These are phyloP conservation scores for Pharus latifolius DNA, from an alignment of 176 grass and related monocot species.

Conservation along the genomic window DNA sequence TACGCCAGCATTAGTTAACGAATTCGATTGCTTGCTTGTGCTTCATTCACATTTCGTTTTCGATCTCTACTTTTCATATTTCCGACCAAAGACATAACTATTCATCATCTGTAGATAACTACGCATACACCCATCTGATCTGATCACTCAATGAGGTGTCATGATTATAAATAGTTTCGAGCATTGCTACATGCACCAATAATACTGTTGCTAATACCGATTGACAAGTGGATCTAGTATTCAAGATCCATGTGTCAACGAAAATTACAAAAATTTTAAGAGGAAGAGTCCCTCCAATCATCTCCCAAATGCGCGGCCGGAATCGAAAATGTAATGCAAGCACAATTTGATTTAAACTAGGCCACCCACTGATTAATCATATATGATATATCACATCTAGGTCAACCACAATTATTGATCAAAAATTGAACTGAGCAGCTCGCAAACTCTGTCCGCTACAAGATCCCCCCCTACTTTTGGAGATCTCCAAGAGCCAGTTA, in stretches of 20 bases:
- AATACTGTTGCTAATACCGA: no score
- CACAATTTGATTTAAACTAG: no score
- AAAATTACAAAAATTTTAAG: no score
- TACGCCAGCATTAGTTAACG: no score
- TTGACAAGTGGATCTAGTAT: no score
- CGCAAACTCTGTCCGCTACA: constrained; percentile 28
- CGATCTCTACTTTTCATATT: not conserved
- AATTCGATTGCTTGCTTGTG: not conserved
- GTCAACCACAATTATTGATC: constrained; percentile 40
- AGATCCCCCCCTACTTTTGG: constrained; percentile 21
- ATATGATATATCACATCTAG: not conserved
- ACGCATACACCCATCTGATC: constrained; percentile 9
- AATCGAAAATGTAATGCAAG: no score
- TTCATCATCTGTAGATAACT: constrained; percentile 3
- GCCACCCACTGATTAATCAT: no score
- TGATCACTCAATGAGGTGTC: constrained; percentile 2
- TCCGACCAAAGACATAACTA: no score
- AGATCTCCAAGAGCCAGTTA: constrained; percentile 33
- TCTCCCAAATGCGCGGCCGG: no score
- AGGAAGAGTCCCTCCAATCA: no score
- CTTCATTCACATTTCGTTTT: not conserved
- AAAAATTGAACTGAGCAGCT: not conserved
- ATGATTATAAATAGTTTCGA: constrained; percentile 18
- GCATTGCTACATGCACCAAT: no score
- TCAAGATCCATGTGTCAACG: no score